Evolutionary conservation across 2,329 filamentous ascomycete species (phyloP), one percentile per base, ranked within the genome.

Genomic region (Bipolaris zeicola): DNA sequence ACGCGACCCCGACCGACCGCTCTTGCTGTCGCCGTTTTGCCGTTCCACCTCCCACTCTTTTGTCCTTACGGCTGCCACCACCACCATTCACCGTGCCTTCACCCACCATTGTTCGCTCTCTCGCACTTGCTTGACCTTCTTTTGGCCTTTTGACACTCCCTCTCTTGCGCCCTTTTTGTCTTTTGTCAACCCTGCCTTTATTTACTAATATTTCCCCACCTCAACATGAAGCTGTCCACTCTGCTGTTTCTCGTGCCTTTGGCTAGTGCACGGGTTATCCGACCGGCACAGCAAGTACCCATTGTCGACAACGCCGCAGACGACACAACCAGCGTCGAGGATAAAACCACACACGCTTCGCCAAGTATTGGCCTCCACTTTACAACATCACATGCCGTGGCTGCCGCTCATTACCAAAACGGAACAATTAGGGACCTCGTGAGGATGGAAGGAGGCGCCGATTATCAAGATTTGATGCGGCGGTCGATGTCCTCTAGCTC

Each of bases 351-450:
- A 45, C 42, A 59, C 24, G 20, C 26, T 34, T 37, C 48, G 11
- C 60, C 63, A 8, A 63, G 51, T 24, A 59, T 72, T 42, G 69
- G 69, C 10, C 52, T 72, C 14, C 69, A 72, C 46, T 71, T 72
- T 22, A 68, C 69, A 11, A 67, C 62, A 2, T 68, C 65, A 36
- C 65, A 70, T 50, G 68, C 68, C 20, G 56, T 61, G 36, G 67
- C 66, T 28, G 63, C 68, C 20, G 62, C 64, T 7, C 56, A 62
- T n/a, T 68, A 68, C 48, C 41, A 57, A 18, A 66, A 69, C 49
- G 69, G 68, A 5, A 69, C 62, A 6, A 63, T 54, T 8, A 57
- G 54, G 14, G 62, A 69, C 45, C n/a, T 72, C 36, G 52, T 60
- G n/a, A 63, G 45, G 37, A 64, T 72, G 20, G 37, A 60, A 41